A percentile compares a stretch with the other conserved stretches of the same genome.
Evolutionary conservation across 208 protist genomes (phyloP).

Genomic region (Acanthamoeba sp.): DNA sequence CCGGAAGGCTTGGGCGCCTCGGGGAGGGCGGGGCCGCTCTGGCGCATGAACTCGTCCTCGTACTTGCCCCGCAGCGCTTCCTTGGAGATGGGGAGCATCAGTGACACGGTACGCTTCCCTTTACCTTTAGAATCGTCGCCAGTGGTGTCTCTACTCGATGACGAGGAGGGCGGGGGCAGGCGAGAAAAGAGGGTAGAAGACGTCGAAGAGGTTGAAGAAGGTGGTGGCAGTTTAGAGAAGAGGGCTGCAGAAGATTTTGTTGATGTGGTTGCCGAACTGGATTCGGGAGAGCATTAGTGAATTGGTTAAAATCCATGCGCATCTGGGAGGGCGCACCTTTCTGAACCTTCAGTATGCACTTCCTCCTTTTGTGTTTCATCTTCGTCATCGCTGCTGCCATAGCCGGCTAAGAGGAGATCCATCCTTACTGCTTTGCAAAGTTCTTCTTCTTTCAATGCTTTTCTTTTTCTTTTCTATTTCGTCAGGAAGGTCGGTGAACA

Average conservation of each 20-base stretch:
- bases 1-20: not conserved
- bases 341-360: not conserved
- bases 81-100: slow-evolving; percentile 30
- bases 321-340: not conserved
- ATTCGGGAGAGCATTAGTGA: not conserved
- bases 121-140: not conserved
- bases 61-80: not conserved
- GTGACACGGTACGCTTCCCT: not conserved
- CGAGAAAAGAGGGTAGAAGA: not conserved
- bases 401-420: slow-evolving; percentile 10
- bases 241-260: not conserved
- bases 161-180: not conserved
- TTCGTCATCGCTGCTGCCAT: slow-evolving; percentile 1
- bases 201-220: not conserved
- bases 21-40: not conserved
- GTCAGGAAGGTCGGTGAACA: no score
- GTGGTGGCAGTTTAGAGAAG: not conserved
- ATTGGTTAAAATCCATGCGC: no score
- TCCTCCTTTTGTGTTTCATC: slow-evolving; percentile 14
- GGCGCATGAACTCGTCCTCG: slow-evolving; percentile 37
- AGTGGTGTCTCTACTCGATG: not conserved
- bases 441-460: not conserved
- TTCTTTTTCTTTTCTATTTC: not conserved
- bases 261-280: not conserved
- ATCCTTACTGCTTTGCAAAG: not conserved